phyloP scores from a whole-genome alignment of 2,329 filamentous ascomycete genomes.

The Penicillium brevicompactum region DNA sequence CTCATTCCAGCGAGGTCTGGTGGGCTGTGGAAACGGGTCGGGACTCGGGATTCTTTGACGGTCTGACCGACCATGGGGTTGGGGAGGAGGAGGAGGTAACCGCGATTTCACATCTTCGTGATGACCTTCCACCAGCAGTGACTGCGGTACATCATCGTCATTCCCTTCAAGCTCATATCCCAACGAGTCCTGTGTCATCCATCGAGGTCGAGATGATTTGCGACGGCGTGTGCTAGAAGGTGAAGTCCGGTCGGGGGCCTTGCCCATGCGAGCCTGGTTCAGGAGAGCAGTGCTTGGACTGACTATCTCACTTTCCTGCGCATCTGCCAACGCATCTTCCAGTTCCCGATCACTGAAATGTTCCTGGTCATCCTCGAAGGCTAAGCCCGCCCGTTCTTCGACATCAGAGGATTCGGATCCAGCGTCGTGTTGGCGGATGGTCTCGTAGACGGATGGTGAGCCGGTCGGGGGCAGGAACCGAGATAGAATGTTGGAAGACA shows the following conservation, averaged over 20 bases:
- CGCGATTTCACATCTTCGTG: conserved; percentile 42
- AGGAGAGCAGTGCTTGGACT: conserved; percentile 46
- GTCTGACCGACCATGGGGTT: conserved; percentile 27
- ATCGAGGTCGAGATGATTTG: conserved; percentile 34
- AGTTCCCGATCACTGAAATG: conserved; percentile 60
- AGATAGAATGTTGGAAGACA: conserved; percentile 46
- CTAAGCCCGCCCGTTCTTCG: conserved; percentile 51
- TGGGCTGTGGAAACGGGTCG: conserved; percentile 46
- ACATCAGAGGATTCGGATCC: conserved; percentile 49
- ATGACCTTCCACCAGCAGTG: conserved; percentile 60
- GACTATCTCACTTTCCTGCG: conserved; percentile 50
- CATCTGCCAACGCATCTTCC: conserved; percentile 58
- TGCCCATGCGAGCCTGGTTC: conserved; percentile 32
- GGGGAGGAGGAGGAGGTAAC: conserved; percentile 38
- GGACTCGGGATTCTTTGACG: conserved; percentile 27
- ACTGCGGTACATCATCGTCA: conserved; percentile 66
- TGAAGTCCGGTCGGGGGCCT: conserved; percentile 16
- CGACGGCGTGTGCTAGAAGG: conserved; percentile 26
- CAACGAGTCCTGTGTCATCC: conserved; percentile 32
- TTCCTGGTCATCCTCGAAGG: conserved; percentile 51
- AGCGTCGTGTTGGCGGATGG: conserved; percentile 49
- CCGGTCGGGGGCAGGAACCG: conserved; percentile 52
- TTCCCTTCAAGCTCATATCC: conserved; percentile 51
- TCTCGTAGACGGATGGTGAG: conserved; percentile 52
- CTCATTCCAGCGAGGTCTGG: conserved; percentile 54